phyloP scores from a whole-genome alignment of 2,329 filamentous ascomycete species.

The Cercospora brassicicola region DNA sequence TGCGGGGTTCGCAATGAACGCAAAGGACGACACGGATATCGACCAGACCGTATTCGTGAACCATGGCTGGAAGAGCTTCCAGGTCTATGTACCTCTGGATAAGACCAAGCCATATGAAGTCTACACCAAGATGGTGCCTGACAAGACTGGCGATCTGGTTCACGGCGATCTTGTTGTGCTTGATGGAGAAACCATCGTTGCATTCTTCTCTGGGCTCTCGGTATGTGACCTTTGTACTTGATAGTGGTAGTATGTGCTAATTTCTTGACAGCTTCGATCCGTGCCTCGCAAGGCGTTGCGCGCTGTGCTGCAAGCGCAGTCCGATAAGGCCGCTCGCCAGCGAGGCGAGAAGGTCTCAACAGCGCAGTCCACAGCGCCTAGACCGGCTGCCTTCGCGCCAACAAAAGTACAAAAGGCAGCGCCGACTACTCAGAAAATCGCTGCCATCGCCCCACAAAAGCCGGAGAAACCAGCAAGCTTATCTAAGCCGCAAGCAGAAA shows the following conservation, averaged over 20 bases:
- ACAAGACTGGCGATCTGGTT: background rate
- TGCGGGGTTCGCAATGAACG: slow-evolving; percentile 26
- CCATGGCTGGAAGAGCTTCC: slow-evolving; percentile 36
- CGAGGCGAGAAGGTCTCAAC: background rate
- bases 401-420: background rate
- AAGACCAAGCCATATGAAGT: slow-evolving; percentile 2
- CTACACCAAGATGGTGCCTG: slow-evolving; percentile 8
- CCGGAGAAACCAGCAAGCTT: background rate
- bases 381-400: background rate
- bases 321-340: background rate
- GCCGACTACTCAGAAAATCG: background rate
- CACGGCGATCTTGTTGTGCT: slow-evolving; percentile 14
- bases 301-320: background rate
- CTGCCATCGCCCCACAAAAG: background rate
- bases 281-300: background rate
- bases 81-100: slow-evolving; percentile 5
- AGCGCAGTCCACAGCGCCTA: background rate
- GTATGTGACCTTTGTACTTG: background rate
- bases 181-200: slow-evolving; percentile 9
- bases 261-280: background rate
- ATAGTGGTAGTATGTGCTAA: background rate
- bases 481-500: background rate
- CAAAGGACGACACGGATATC: slow-evolving; percentile 31
- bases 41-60: slow-evolving; percentile 39
- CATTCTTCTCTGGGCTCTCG: slow-evolving; percentile 9